These are phyloP conservation scores for Neurospora sp. DNA, from an alignment of 495 filamentous ascomycete genomes.

Conservation along the genomic window DNA sequence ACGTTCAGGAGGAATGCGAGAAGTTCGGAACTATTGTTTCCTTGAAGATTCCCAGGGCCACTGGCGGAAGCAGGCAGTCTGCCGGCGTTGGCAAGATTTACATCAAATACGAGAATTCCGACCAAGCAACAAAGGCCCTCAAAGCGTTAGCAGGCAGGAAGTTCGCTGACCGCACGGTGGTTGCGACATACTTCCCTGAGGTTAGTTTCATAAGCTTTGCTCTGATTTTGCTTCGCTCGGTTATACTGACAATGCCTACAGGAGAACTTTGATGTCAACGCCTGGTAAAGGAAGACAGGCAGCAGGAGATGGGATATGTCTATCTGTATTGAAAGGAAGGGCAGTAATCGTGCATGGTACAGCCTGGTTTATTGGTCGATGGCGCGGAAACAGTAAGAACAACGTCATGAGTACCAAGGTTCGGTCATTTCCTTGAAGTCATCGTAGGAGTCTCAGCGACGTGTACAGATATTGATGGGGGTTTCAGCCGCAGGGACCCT, in stretches of 20 bases:
- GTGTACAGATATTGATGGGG: neutral
- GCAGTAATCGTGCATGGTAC: neutral
- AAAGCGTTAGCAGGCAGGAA: conserved; percentile 83
- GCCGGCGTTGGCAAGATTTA: conserved; percentile 96
- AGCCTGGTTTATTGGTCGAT: neutral
- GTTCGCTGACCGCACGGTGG: conserved; percentile 91
- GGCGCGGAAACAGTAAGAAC: neutral
- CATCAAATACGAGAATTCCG: conserved; percentile 76
- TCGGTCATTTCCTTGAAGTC: neutral
- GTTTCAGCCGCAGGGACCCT: neutral
- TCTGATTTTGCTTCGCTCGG: neutral
- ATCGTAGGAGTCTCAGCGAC: neutral
- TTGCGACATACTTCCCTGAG: conserved; percentile 91
- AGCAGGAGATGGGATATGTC: neutral
- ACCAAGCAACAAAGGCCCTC: conserved; percentile 74
- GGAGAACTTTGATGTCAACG: conserved; percentile 71
- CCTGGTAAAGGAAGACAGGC: conserved; percentile 45
- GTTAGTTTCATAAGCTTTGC: conserved; percentile 33
- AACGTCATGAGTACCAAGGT: neutral
- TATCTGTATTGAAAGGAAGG: neutral
- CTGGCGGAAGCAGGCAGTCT: conserved; percentile 66
- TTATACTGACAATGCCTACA: conserved; percentile 24
- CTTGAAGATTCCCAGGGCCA: conserved; percentile 84
- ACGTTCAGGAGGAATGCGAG: conserved; percentile 80
- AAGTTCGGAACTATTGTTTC: conserved; percentile 80